Conservation (phyloP, 805 yeast genomes). For the Saturnispora kantuleensis region DNA sequence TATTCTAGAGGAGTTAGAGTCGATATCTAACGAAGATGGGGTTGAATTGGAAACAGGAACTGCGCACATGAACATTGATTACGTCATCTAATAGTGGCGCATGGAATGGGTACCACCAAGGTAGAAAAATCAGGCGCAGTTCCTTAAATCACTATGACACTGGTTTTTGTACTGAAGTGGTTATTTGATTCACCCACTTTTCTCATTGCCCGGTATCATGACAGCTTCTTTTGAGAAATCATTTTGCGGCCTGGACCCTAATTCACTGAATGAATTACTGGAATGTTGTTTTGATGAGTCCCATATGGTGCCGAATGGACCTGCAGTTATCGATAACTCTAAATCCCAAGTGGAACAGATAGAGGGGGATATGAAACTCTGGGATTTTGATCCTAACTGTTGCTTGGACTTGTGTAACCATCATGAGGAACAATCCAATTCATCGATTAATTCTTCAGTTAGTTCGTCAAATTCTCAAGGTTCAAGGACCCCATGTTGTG, state of each 20-base stretch:
- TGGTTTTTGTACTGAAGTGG: too few relatives aligned
- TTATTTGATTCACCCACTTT: too few relatives aligned
- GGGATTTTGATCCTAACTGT: slow-evolving; percentile 9
- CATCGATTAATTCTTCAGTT: not conserved
- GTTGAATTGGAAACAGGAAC: too few relatives aligned
- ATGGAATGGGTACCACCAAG: too few relatives aligned
- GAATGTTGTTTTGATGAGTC: slow-evolving; percentile 14
- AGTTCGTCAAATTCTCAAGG: not conserved
- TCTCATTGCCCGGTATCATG: too few relatives aligned
- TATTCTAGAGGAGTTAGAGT: not conserved
- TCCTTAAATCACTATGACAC: too few relatives aligned
- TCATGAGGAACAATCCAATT: not conserved
- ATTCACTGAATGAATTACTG: slow-evolving; percentile 9
- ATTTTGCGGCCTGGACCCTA: slow-evolving; percentile 8
- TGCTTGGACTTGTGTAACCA: slow-evolving; percentile 4
- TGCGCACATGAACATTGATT: too few relatives aligned
- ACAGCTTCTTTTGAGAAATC: not conserved
- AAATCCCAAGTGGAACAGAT: not conserved
- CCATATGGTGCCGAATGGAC: slow-evolving; percentile 7
- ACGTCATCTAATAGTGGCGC: too few relatives aligned
- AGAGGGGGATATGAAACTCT: slow-evolving; percentile 4
- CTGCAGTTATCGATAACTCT: not conserved
- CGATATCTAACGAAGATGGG: too few relatives aligned
- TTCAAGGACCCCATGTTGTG: slow-evolving; percentile 1
- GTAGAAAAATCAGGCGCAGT: too few relatives aligned